phyloP scores from a whole-genome alignment of 2,329 filamentous ascomycete species.

The Mycosphaerella arachidis region DNA sequence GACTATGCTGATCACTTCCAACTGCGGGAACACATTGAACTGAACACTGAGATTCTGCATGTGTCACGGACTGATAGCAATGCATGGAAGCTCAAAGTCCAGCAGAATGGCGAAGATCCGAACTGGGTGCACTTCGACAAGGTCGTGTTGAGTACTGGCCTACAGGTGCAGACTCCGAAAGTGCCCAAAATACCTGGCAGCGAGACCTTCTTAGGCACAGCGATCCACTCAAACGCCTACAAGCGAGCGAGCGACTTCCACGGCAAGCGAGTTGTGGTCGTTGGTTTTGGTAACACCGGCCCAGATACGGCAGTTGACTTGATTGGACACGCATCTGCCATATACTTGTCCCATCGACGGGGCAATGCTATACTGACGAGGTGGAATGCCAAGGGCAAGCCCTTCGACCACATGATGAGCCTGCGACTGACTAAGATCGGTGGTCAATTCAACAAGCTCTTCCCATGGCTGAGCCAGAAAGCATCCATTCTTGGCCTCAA shows the following conservation, averaged over 20 bases:
- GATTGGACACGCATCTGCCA: conserved; percentile 4
- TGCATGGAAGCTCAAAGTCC: conserved; percentile 1
- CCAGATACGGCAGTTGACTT: conserved; percentile 9
- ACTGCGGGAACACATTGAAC: not conserved
- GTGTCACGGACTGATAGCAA: not conserved
- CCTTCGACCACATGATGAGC: conserved; percentile 4
- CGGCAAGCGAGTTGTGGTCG: conserved; percentile 5
- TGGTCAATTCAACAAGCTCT: conserved; percentile 1
- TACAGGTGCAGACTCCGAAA: conserved; percentile 6
- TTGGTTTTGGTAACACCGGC: conserved; percentile 8
- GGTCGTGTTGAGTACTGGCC: conserved; percentile 2
- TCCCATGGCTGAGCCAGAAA: not conserved
- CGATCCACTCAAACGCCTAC: conserved; percentile 9
- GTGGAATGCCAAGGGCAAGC: conserved; percentile 6
- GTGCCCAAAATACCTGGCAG: conserved; percentile 1
- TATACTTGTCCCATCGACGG: conserved; percentile 7
- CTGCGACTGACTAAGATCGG: conserved; percentile 4
- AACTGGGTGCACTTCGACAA: conserved; percentile 6
- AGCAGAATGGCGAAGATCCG: not conserved
- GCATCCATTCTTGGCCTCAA: conserved; percentile 1
- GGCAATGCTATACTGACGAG: conserved; percentile 6
- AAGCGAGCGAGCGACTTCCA: conserved; percentile 3
- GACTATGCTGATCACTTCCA: conserved; percentile 10
- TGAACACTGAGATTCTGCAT: not conserved
- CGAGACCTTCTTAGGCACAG: conserved; percentile 3